phyloP scores from a whole-genome alignment of 805 yeast genomes.

The Metschnikowia lochheadii region DNA sequence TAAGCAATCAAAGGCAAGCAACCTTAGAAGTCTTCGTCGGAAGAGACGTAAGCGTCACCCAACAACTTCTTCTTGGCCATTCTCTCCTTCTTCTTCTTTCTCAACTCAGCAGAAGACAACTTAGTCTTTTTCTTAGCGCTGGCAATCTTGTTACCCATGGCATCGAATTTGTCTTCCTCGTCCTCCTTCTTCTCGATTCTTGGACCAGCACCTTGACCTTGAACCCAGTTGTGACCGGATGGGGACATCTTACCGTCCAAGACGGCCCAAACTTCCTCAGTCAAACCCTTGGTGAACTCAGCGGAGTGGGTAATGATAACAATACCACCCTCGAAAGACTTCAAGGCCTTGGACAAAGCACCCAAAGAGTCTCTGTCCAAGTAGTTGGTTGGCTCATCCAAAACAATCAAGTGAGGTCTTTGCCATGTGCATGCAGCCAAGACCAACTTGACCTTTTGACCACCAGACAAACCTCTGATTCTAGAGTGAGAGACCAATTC shows the following conservation, averaged over 20 bases:
- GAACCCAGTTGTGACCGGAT: conserved; percentile 99
- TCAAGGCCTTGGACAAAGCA: conserved; percentile 98
- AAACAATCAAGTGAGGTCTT: conserved; percentile 98
- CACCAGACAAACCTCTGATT: conserved; percentile 99
- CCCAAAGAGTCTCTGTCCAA: conserved; percentile 99
- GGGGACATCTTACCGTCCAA: conserved; percentile 98
- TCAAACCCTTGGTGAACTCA: conserved; percentile 98
- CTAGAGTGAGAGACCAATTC: conserved; percentile 99
- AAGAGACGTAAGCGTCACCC: conserved; percentile 97
- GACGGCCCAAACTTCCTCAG: conserved; percentile 99
- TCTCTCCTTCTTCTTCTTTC: conserved; percentile 99
- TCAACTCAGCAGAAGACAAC: conserved; percentile 97
- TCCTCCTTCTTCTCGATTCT: conserved; percentile 96
- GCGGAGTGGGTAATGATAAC: conserved; percentile 99
- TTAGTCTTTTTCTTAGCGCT: conserved; percentile 94
- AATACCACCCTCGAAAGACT: conserved; percentile 99
- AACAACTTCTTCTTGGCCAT: conserved; percentile 99
- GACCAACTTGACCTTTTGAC: conserved; percentile 99
- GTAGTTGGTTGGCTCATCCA: conserved; percentile 99
- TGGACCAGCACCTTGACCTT: conserved; percentile 99
- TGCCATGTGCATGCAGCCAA: conserved; percentile 99
- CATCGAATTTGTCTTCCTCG: conserved; percentile 94
- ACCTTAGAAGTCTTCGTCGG: conserved; percentile 68
- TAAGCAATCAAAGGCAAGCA: conserved; percentile 7
- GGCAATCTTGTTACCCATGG: conserved; percentile 99